Evolutionary conservation across 2,329 filamentous ascomycete genomes (phyloP).

Genomic region (Cercospora janseana): DNA sequence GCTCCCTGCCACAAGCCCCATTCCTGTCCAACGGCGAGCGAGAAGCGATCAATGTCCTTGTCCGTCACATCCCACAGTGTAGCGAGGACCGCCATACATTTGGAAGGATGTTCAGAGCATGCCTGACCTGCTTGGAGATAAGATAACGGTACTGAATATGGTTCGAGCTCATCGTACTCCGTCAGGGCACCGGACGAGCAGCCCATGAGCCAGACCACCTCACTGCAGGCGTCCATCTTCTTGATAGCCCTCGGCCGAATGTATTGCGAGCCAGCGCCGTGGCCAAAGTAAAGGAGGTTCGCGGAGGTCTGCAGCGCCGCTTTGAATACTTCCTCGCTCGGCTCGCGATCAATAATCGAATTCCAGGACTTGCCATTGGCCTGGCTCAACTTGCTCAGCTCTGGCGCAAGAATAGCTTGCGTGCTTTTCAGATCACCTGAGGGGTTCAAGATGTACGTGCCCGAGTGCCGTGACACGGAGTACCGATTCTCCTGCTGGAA

Average conservation of each 20-base stretch:
- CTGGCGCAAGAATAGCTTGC: constrained; percentile 68
- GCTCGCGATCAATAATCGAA: constrained; percentile 65
- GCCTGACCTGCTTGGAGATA: constrained; percentile 76
- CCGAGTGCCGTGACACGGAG: constrained; percentile 54
- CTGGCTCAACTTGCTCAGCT: constrained; percentile 51
- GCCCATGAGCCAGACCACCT: constrained; percentile 78
- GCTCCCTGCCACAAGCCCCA: constrained; percentile 68
- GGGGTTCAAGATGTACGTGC: constrained; percentile 86
- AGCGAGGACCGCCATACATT: constrained; percentile 71
- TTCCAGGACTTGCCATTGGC: constrained; percentile 55
- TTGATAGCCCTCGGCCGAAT: constrained; percentile 82
- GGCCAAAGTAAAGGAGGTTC: constrained; percentile 89
- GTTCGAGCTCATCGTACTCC: constrained; percentile 83
- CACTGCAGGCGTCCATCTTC: constrained; percentile 53
- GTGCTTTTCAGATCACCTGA: constrained; percentile 79
- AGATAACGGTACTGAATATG: constrained; percentile 84
- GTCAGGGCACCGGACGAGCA: constrained; percentile 81
- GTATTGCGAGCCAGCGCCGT: constrained; percentile 92
- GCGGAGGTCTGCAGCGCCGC: constrained; percentile 63
- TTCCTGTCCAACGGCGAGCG: constrained; percentile 71
- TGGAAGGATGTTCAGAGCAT: constrained; percentile 13
- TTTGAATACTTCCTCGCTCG: constrained; percentile 76
- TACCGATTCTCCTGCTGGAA: constrained; percentile 29
- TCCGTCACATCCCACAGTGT: constrained; percentile 98
- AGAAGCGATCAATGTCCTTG: constrained; percentile 92